phyloP scores from a whole-genome alignment of 768 basidiomycete genomes.

The Boletus edulis region DNA sequence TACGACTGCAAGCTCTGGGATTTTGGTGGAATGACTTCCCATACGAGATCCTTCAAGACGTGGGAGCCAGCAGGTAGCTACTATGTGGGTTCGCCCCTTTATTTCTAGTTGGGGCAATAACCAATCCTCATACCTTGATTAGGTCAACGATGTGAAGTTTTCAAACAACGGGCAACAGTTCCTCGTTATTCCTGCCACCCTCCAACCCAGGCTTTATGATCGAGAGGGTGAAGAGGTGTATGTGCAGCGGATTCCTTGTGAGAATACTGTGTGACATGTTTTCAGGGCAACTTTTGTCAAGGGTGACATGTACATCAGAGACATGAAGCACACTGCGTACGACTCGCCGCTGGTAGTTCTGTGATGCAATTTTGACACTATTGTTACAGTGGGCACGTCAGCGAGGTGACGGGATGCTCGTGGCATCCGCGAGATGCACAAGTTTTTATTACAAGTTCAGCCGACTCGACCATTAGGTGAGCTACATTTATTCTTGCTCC shows the following conservation, averaged over 20 bases:
- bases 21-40: conserved; percentile 94
- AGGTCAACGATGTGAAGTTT: conserved; percentile 92
- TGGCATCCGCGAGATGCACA: conserved; percentile 91
- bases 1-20: conserved; percentile 99
- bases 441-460: conserved; percentile 89
- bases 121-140: conserved; percentile 1
- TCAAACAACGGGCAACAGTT: conserved; percentile 85
- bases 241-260: conserved; percentile 32
- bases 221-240: conserved; percentile 93
- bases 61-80: conserved; percentile 96
- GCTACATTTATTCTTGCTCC: conserved; percentile 12
- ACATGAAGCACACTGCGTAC: conserved; percentile 98
- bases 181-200: conserved; percentile 84
- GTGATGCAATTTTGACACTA: conserved; percentile 3
- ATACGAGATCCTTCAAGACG: conserved; percentile 91
- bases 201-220: conserved; percentile 85
- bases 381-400: conserved; percentile 80
- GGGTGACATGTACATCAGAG: conserved; percentile 97
- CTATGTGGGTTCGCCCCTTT: conserved; percentile 51
- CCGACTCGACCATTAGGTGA: conserved; percentile 92
- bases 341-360: conserved; percentile 32
- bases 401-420: conserved; percentile 82
- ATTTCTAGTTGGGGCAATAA: not conserved
- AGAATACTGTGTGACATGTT: conserved; percentile 46
- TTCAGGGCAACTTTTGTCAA: conserved; percentile 78